phyloP scores from a whole-genome alignment of 225 moss, liverwort and hornwort genomes.

The Polytrichum commune region DNA sequence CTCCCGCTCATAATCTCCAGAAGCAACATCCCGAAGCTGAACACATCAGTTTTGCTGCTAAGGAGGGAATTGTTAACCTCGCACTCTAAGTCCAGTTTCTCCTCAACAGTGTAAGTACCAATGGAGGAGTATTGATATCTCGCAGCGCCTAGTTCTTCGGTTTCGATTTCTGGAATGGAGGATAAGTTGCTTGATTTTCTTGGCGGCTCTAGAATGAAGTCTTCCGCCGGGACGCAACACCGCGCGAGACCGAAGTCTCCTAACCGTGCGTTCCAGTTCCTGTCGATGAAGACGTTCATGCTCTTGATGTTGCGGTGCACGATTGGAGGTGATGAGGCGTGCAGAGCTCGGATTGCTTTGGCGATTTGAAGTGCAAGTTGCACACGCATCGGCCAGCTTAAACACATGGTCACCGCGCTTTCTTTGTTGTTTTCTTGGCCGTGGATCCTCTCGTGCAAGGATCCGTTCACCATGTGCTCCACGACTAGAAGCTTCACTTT shows the following conservation, averaged over 20 bases:
- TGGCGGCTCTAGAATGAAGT: slow-evolving; percentile 8
- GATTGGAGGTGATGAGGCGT: slow-evolving; percentile 69
- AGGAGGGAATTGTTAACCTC: slow-evolving; percentile 45
- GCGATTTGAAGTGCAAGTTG: slow-evolving; percentile 78
- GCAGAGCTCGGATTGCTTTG: slow-evolving; percentile 71
- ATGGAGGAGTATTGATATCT: slow-evolving; percentile 12
- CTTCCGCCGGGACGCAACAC: slow-evolving; percentile 13
- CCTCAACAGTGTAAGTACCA: slow-evolving; percentile 36
- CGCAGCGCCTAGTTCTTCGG: slow-evolving; percentile 23
- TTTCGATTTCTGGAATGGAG: slow-evolving; percentile 33
- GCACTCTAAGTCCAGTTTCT: slow-evolving; percentile 10
- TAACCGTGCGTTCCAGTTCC: slow-evolving; percentile 75
- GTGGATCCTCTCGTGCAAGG: slow-evolving; percentile 77
- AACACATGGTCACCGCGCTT: slow-evolving; percentile 10
- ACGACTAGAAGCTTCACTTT: slow-evolving; percentile 73
- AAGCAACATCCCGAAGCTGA: slow-evolving; percentile 80
- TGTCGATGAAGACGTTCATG: slow-evolving; percentile 72
- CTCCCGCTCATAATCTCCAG: slow-evolving; percentile 81
- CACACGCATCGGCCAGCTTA: slow-evolving; percentile 75
- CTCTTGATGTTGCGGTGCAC: slow-evolving; percentile 78
- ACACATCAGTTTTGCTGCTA: slow-evolving; percentile 73
- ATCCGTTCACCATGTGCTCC: slow-evolving; percentile 81
- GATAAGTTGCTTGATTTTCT: slow-evolving; percentile 35
- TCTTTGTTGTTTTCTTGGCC: slow-evolving; percentile 21
- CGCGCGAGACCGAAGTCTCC: slow-evolving; percentile 80